Evolutionary conservation across 2,329 filamentous ascomycete species (phyloP), one percentile per base, ranked within the genome.

Genomic region (Exophiala sp.): DNA sequence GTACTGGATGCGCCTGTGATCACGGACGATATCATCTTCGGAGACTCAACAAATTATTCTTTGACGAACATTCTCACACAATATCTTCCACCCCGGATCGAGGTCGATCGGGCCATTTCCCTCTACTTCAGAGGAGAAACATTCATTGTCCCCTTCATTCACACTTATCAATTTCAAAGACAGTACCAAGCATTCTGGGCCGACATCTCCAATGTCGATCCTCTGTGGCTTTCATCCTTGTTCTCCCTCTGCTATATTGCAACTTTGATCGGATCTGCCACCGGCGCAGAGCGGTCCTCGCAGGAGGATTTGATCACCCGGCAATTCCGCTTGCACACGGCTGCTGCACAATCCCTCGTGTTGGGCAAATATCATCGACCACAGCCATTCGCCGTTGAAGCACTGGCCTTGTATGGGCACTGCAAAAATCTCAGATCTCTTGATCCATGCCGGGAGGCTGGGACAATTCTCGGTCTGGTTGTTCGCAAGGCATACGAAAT

Each of bases 401-500:
- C 60, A 11, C 55, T 63, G 10, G 53, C 54, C 1, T 21, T 62
- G 16, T 79, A 82, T 59, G 68, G 81, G 2, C 75, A 80, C 54
- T 75, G 76, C 16, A 80, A 83, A 57, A 78, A 79, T 59, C 72
- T 74, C 2, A 68, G 76, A 4, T 78, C 71, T 49, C 68, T 73
- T 59, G 81, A 84, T 62, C 72, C 79, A 1, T 76, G 81, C 52
- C 71, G 75, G 3, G 77, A 78, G 20, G 76, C 80, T 9, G 72
- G 82, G 43, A 72, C 82, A 12, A 71, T 83, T 45, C 74, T 79
- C 3, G 75, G 78, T 11, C 73, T 83, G 48, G 76, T 80, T 14
- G 76, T 81, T n/a, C 73, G 80, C 6, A 67, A 84, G 18, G 80
- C 81, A 2, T 81, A 84, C 76, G 73, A 79, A 21, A 83, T 83